Evolutionary conservation across 257 asterid species (phyloP).

Genomic region (Petunia secreta): DNA sequence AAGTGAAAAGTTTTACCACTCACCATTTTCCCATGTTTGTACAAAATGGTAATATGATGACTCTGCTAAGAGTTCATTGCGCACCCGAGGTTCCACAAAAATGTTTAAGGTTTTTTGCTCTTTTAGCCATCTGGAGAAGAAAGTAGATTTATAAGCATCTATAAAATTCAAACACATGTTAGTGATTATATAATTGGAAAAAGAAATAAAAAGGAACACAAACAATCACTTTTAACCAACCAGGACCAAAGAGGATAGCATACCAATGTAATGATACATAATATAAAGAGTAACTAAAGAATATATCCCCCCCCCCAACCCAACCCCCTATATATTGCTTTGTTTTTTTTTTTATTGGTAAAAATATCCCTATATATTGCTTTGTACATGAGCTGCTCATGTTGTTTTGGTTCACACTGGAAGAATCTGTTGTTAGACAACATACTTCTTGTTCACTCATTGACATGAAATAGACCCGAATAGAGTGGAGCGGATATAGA

Average conservation of each 20-base stretch:
- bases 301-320: not conserved
- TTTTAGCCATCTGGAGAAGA: slow-evolving; percentile 72
- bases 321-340: not conserved
- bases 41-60: slow-evolving; percentile 70
- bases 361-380: not conserved
- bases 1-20: slow-evolving; percentile 30
- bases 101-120: slow-evolving; percentile 70
- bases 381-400: not conserved
- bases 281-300: not conserved
- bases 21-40: slow-evolving; percentile 81
- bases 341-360: not conserved
- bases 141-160: not conserved
- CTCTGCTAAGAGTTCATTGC: slow-evolving; percentile 71
- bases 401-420: not conserved
- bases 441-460: not conserved
- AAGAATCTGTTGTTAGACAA: not conserved
- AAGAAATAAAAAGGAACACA: not conserved
- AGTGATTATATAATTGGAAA: not conserved
- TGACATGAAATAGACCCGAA: not conserved
- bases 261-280: not conserved
- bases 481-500: not conserved
- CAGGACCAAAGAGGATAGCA: not conserved
- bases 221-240: not conserved
- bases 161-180: not conserved
- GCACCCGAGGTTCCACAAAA: slow-evolving; percentile 85